Evolutionary conservation across 2,329 filamentous ascomycete species (phyloP), one percentile per base, ranked within the genome.

Genomic region (Dactylellina parvicollis): DNA sequence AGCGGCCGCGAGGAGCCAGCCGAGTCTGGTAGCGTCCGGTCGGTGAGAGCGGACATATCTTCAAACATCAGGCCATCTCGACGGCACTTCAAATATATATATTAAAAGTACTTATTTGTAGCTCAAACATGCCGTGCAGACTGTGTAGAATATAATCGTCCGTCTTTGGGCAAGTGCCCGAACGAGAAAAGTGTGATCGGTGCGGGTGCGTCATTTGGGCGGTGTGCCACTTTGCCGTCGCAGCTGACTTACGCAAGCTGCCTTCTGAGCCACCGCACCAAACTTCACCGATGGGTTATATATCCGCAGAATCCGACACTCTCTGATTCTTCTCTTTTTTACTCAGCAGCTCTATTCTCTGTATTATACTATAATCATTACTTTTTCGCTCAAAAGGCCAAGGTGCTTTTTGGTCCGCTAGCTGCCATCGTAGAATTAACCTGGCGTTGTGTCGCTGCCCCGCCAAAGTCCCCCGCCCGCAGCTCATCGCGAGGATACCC

Each of bases 211-310:
- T 73, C 69, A 73, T 65, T 56, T 20, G 26, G n/a, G 60, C 46
- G 59, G 30, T 42, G 67, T 60, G 67, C 67, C 69, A 65, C 69
- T 60, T 34, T 49, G 54, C 59, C 60, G 46, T 65, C 69, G 69
- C 69, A 73, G 69, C 69, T 73, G 69, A 73, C 69, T 60, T 73
- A 73, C 69, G 69, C 55, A 73, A 65, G 60, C 69, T 47, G 52
- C 52, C 42, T 65, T 60, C 65, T 71, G 65, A 71, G 65, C 65
- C 65, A 71, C 65, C 67, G 40, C 49, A 34, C 16, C 60, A 34
- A 32, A 14, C 28, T 26, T n/a, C n/a, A n/a, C n/a, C n/a, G n/a
- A n/a, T n/a, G n/a, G n/a, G n/a, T n/a, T n/a, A n/a, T n/a, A n/a
- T n/a, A n/a, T n/a, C n/a, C n/a, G n/a, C n/a, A n/a, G n/a, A n/a